phyloP scores from a whole-genome alignment of 768 basidiomycete genomes.

The Sutorius australiensis region DNA sequence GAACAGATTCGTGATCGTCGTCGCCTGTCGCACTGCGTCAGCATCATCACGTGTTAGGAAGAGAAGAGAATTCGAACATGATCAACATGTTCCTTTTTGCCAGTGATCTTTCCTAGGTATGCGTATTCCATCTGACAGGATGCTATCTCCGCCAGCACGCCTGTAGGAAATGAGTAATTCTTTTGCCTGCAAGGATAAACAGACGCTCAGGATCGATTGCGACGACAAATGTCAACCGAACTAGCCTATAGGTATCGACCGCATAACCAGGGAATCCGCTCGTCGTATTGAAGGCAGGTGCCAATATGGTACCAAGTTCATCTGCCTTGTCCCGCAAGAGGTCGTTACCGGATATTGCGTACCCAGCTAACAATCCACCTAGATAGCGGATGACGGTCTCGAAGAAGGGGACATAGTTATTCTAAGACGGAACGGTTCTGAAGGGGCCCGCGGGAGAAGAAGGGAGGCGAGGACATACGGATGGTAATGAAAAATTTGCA shows the following conservation, averaged over 20 bases:
- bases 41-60: neutral
- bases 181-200: neutral
- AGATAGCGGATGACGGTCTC: conserved; percentile 89
- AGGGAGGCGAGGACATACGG: conserved; percentile 30
- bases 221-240: neutral
- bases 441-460: neutral
- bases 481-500: conserved; percentile 44
- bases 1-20: conserved; percentile 45
- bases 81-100: conserved; percentile 58
- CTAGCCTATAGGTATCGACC: conserved; percentile 63
- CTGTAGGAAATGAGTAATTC: conserved; percentile 12
- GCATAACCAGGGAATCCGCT: conserved; percentile 67
- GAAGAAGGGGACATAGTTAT: conserved; percentile 53
- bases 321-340: conserved; percentile 68
- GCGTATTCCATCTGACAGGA: conserved; percentile 81
- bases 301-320: conserved; percentile 65
- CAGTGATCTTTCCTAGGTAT: conserved; percentile 76
- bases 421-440: conserved; percentile 9
- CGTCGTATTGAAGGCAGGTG: conserved; percentile 66
- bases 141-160: conserved; percentile 70
- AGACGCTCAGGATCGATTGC: neutral
- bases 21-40: conserved; percentile 36
- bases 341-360: conserved; percentile 65
- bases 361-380: conserved; percentile 79
- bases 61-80: conserved; percentile 38